Percentiles rank a stretch among this genome's conserved stretches.
These are phyloP conservation scores for Penicillium canescens DNA, from an alignment of 495 filamentous ascomycete species.

Conservation along the genomic window DNA sequence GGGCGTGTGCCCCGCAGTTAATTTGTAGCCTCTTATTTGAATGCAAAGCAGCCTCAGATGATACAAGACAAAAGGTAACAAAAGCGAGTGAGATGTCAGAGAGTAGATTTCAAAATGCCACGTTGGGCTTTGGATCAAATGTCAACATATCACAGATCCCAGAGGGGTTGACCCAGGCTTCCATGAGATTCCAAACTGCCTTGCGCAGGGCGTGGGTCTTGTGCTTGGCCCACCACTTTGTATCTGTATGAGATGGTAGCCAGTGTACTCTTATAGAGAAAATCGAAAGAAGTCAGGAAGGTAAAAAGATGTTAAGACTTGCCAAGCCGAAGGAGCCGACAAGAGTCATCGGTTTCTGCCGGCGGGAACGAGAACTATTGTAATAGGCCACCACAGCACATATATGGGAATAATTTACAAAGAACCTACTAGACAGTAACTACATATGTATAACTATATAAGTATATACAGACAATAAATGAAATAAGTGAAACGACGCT, in stretches of 20 bases:
- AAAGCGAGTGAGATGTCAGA: not conserved
- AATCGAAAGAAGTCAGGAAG: not conserved
- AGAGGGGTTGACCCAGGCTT: slow-evolving; percentile 21
- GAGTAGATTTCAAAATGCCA: slow-evolving; percentile 9
- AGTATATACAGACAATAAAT: not conserved
- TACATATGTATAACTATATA: not conserved
- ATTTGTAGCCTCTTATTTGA: not conserved
- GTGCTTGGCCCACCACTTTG: not conserved
- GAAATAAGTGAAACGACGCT: not conserved
- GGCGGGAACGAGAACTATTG: slow-evolving; percentile 5
- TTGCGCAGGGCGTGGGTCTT: slow-evolving; percentile 22
- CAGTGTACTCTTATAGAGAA: not conserved
- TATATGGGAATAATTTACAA: too few species aligned
- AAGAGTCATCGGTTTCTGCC: slow-evolving; percentile 15
- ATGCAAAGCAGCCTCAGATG: not conserved
- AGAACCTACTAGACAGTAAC: too few species aligned
- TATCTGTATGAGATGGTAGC: slow-evolving; percentile 26
- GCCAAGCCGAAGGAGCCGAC: slow-evolving; percentile 15
- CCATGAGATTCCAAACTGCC: slow-evolving; percentile 32
- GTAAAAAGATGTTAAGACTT: not conserved
- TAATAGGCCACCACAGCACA: too few species aligned
- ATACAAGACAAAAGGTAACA: not conserved
- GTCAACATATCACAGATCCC: slow-evolving; percentile 15
- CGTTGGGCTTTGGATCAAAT: slow-evolving; percentile 6
- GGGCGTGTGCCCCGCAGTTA: slow-evolving; percentile 6